A percentile compares a stretch with the other conserved stretches of the same genome.
Evolutionary conservation across 257 asterid genomes (phyloP).

Genomic region (Solanum appendiculatum): DNA sequence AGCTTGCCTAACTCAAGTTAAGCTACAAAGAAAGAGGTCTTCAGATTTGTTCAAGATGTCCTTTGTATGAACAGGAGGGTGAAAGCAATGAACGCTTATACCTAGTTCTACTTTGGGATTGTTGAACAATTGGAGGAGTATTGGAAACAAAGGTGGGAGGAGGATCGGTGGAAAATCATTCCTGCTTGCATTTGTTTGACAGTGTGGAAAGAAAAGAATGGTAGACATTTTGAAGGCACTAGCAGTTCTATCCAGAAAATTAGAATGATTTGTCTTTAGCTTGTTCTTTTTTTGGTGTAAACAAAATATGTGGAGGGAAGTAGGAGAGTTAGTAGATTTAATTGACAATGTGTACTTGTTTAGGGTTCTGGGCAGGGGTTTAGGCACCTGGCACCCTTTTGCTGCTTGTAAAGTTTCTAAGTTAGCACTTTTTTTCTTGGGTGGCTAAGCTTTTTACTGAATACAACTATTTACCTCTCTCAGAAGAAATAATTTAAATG

Average conservation of each 20-base stretch:
- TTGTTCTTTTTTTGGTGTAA: neutral
- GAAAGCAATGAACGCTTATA: neutral
- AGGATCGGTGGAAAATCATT: neutral
- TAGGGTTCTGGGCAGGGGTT: neutral
- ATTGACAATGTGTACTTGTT: neutral
- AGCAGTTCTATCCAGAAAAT: neutral
- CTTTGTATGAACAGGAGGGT: neutral
- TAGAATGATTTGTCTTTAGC: neutral
- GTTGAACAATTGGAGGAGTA: neutral
- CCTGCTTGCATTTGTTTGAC: neutral
- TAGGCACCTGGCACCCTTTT: neutral
- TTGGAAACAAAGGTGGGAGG: neutral
- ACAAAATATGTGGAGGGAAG: neutral
- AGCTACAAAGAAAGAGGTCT: neutral
- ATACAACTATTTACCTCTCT: neutral
- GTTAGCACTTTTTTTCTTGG: neutral
- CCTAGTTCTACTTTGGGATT: neutral
- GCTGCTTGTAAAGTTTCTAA: neutral
- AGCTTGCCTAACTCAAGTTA: neutral
- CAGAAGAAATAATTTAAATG: neutral
- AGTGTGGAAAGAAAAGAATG: neutral
- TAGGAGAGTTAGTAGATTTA: neutral
- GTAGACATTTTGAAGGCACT: neutral
- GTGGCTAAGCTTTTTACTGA: neutral
- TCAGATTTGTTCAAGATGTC: neutral